These are phyloP conservation scores for Logfia minima DNA, from an alignment of 129 eudicot genomes.

Conservation along the genomic window DNA sequence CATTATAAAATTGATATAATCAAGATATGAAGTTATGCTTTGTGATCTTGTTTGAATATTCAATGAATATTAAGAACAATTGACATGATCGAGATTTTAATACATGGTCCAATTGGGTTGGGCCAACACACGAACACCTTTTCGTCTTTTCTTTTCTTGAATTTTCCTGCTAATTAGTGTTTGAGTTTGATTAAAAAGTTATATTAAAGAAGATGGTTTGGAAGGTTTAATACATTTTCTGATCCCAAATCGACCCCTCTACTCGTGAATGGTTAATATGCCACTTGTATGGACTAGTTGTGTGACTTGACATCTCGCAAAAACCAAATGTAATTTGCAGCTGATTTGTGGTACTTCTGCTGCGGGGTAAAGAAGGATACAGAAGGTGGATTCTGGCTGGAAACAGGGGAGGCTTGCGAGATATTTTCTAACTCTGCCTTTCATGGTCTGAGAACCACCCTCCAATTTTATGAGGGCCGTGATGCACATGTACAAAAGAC, in stretches of 20 bases:
- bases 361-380: slow-evolving; percentile 38
- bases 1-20: neutral
- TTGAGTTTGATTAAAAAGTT: neutral
- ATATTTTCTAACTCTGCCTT: slow-evolving; percentile 49
- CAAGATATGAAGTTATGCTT: neutral
- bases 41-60: neutral
- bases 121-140: neutral
- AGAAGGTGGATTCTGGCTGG: slow-evolving; percentile 58
- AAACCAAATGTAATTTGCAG: slow-evolving; percentile 38
- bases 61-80: neutral
- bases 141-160: neutral
- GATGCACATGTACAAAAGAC: slow-evolving; percentile 43
- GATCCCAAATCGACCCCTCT: neutral
- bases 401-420: slow-evolving; percentile 44
- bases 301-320: neutral
- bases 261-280: neutral
- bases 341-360: slow-evolving; percentile 52
- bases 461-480: slow-evolving; percentile 49
- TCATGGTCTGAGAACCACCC: slow-evolving; percentile 66
- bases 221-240: neutral
- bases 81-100: neutral
- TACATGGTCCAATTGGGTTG: neutral
- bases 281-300: neutral
- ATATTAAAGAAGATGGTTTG: neutral
- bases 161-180: neutral